Evolutionary conservation across 202 grass and related monocot species (phyloP).

Genomic region (Cymbopogon flexuosus): DNA sequence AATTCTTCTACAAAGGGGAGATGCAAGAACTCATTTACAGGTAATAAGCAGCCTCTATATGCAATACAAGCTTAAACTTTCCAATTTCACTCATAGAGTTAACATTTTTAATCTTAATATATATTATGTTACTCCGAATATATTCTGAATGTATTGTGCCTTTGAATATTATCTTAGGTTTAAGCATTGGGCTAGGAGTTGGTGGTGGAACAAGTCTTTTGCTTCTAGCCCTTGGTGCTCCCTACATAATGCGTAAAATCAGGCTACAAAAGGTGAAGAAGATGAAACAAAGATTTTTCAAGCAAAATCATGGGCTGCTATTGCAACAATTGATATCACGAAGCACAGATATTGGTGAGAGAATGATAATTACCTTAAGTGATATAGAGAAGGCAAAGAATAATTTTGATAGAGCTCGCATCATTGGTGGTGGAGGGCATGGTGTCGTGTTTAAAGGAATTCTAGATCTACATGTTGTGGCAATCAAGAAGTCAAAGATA

Average conservation of each 20-base stretch:
- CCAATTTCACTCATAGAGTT: background rate
- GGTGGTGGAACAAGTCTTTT: constrained; percentile 23
- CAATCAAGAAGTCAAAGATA: background rate
- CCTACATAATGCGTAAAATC: constrained; percentile 24
- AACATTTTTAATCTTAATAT: no score
- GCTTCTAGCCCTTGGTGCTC: constrained; percentile 7
- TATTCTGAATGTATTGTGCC: background rate
- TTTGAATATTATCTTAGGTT: background rate
- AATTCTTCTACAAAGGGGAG: no score
- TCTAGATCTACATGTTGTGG: background rate
- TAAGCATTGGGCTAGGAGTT: constrained; percentile 20
- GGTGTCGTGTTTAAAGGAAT: constrained; percentile 46
- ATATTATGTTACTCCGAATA: background rate
- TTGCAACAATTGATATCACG: constrained; percentile 40
- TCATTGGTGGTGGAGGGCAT: constrained; percentile 45
- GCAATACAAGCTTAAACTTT: no score
- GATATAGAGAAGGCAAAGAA: constrained; percentile 43
- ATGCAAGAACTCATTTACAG: no score
- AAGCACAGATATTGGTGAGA: constrained; percentile 18
- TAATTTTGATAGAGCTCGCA: constrained; percentile 29
- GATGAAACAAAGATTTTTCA: constrained; percentile 14
- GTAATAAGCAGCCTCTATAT: no score
- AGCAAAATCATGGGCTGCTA: constrained; percentile 47
- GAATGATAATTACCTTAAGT: constrained; percentile 33
- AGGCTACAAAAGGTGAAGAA: background rate